Percentiles rank a stretch among this genome's conserved stretches.
phyloP scores from a whole-genome alignment of 2,329 filamentous ascomycete species.

The Cercospora berteroae region DNA sequence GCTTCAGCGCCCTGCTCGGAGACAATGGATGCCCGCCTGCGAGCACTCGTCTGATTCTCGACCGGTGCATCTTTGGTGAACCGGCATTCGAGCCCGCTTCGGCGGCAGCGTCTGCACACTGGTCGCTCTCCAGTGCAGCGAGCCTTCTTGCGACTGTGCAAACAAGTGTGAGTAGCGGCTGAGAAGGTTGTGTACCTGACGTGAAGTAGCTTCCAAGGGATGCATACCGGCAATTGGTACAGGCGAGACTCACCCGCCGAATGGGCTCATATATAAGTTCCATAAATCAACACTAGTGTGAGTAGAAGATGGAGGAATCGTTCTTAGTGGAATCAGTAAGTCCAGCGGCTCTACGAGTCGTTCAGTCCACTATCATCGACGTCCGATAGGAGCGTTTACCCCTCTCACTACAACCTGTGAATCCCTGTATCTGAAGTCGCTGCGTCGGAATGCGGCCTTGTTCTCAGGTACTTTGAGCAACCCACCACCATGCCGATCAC shows the following conservation, averaged over 20 bases:
- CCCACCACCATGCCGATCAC: neutral
- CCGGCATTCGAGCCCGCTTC: neutral
- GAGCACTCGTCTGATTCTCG: neutral
- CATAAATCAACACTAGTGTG: neutral
- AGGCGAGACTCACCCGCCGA: neutral
- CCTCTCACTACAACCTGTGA: neutral
- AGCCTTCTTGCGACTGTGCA: neutral
- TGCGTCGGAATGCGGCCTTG: neutral
- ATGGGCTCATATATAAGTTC: neutral
- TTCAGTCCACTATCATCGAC: neutral
- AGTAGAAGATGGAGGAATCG: neutral
- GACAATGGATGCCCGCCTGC: neutral
- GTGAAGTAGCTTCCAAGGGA: neutral
- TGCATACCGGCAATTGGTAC: neutral
- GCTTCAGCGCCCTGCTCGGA: neutral
- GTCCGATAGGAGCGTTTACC: neutral
- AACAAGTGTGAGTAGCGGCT: neutral
- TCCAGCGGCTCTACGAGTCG: neutral
- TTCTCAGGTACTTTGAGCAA: neutral
- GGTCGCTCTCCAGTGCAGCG: neutral
- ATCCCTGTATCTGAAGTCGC: neutral
- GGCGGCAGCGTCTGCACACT: neutral
- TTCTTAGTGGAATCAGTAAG: neutral
- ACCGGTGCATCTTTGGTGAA: neutral
- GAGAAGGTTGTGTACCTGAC: neutral